Evolutionary conservation across 441 rosid genomes (phyloP).

Genomic region (Corymbia calophylla): DNA sequence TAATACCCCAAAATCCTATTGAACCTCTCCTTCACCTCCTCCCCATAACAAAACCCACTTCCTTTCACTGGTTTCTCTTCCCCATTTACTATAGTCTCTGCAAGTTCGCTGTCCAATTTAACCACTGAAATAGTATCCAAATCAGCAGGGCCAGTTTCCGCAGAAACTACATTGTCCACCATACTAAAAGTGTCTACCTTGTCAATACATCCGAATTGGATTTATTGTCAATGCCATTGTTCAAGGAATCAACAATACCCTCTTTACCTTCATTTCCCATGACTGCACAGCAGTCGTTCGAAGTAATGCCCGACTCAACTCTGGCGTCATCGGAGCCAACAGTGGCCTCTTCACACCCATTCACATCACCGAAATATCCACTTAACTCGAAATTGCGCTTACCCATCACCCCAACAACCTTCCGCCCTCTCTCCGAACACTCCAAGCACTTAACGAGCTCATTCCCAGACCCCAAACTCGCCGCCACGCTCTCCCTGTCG

Average conservation of each 20-base stretch:
- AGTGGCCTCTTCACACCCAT: not conserved
- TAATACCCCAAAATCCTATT: conserved; percentile 62
- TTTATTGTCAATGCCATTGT: conserved; percentile 2
- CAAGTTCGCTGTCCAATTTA: not conserved
- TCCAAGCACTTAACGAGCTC: conserved; percentile 78
- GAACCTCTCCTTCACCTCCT: conserved; percentile 69
- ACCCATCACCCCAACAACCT: conserved; percentile 70
- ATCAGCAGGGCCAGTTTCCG: not conserved
- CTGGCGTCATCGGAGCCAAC: not conserved
- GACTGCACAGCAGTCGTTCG: conserved; percentile 16
- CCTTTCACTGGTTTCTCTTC: conserved; percentile 8
- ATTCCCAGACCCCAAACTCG: conserved; percentile 57
- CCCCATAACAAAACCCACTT: conserved; percentile 46
- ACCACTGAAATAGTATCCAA: not conserved
- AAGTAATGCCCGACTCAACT: conserved; percentile 25
- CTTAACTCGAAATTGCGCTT: conserved; percentile 38
- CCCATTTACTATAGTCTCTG: conserved; percentile 13
- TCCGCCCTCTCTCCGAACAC: conserved; percentile 79
- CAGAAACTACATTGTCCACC: not conserved
- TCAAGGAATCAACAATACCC: conserved; percentile 7
- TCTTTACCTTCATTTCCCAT: conserved; percentile 9
- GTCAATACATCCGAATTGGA: not conserved
- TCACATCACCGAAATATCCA: not conserved
- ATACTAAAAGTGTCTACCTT: not conserved
- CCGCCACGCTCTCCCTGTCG: conserved; percentile 76